Conservation (phyloP, 2,329 filamentous ascomycete species). For the Monilinia fructigena region DNA sequence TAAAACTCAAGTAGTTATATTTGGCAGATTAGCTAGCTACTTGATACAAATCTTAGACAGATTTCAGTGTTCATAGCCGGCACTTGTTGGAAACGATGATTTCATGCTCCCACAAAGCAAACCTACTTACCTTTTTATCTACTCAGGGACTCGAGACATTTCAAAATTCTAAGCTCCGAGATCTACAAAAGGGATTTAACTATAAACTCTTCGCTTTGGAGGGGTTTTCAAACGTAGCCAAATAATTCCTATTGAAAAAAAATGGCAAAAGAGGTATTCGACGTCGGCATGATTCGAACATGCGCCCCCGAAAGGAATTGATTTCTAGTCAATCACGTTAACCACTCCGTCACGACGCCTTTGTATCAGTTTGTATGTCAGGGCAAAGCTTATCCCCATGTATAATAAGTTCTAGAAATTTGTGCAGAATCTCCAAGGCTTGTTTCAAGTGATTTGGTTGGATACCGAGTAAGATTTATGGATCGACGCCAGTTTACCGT, state of each 20-base stretch:
- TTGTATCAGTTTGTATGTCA: fast-evolving
- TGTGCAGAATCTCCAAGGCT: neutral
- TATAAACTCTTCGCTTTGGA: too few relatives aligned
- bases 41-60: neutral
- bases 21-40: neutral
- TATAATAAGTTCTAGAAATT: fast-evolving
- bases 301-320: conserved; percentile 14
- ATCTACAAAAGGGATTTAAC: too few relatives aligned
- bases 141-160: too few relatives aligned
- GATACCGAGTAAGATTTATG: conserved; percentile 9
- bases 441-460: conserved; percentile 4
- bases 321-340: conserved; percentile 19
- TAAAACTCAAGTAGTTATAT: neutral
- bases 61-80: too few relatives aligned
- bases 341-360: conserved; percentile 14
- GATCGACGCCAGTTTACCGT: neutral
- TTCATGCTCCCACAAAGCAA: too few relatives aligned
- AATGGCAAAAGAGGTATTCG: neutral
- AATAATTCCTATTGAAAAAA: neutral
- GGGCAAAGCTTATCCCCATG: fast-evolving
- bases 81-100: too few relatives aligned
- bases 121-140: too few relatives aligned
- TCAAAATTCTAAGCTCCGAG: too few relatives aligned
- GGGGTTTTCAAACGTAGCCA: too few relatives aligned
- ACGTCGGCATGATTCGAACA: conserved; percentile 19